A percentile compares a stretch with the other conserved stretches of the same genome.
These are phyloP conservation scores for Starmera caribaea DNA, from an alignment of 805 yeast genomes.

Conservation along the genomic window DNA sequence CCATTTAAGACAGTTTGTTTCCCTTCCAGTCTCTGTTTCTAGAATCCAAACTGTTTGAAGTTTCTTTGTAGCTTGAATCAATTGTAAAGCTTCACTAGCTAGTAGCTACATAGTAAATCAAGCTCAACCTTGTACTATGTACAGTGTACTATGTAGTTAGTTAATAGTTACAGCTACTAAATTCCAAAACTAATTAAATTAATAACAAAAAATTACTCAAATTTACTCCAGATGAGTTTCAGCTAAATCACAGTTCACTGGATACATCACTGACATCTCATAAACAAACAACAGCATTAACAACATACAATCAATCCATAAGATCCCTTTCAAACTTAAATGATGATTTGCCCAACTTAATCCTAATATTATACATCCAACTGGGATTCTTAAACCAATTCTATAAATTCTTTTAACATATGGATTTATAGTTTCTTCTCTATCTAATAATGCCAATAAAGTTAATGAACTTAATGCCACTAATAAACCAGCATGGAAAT, in stretches of 20 bases:
- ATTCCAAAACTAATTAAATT: too few relatives aligned
- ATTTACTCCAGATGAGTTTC: background rate
- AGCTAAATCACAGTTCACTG: conserved; percentile 6
- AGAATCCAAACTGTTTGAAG: too few relatives aligned
- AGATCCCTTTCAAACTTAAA: conserved; percentile 26
- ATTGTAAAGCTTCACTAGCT: too few relatives aligned
- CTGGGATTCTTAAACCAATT: conserved; percentile 30
- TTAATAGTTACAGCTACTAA: too few relatives aligned
- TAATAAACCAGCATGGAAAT: conserved; percentile 44
- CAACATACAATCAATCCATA: conserved; percentile 33
- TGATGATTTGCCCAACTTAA: conserved; percentile 32
- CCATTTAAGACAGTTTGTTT: too few relatives aligned
- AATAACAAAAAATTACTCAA: background rate
- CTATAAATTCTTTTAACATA: conserved; percentile 27
- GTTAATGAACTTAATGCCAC: conserved; percentile 31
- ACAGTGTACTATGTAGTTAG: too few relatives aligned
- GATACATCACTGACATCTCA: conserved; percentile 26
- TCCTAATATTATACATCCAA: conserved; percentile 29
- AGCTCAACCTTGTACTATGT: too few relatives aligned
- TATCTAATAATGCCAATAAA: conserved; percentile 34
- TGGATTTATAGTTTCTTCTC: conserved; percentile 24
- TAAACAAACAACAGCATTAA: conserved; percentile 24
- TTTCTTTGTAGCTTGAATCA: too few relatives aligned
- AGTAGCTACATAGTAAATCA: too few relatives aligned
- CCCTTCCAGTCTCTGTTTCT: too few relatives aligned